Evolutionary conservation across 1,284 basidiomycete genomes (phyloP), one percentile per base, ranked within the genome.

Genomic region (Amylostereum areolatum): DNA sequence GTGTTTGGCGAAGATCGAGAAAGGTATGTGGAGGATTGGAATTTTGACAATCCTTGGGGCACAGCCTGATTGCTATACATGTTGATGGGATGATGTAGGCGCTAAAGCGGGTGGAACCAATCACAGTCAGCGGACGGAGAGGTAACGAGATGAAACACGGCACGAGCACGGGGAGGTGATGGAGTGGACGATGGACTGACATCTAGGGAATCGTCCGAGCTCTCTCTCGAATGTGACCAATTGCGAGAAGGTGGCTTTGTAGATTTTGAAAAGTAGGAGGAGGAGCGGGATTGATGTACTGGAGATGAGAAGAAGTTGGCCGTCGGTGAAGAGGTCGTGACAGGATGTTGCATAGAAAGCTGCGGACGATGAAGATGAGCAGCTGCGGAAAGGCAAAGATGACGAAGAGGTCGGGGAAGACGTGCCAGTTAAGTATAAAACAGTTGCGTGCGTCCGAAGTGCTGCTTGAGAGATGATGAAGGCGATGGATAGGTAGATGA

Each of bases 351-450:
- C 41, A 81, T 80, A 56, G 56, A 56, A 59, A 52, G n/a, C 60
- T 65, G 57, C 59, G 53, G 53, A 47, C 57, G 55, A 54, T 53
- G 50, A 62, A 61, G 48, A 53, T 53, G 48, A 43, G 53, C 43
- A 48, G 50, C 49, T 46, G 50, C 58, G 56, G 37, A 52, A 46
- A 55, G 59, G 48, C 37, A 31, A 53, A 39, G 48, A 36, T 46
- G 33, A 47, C 25, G 43, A 37, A 18, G 39, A 31, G 28, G 46
- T n/a, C 35, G 39, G 29, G 45, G 50, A 49, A 35, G 44, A 70
- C 74, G 69, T 60, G 77, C 82, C 73, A 75, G 77, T 78, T 76
- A 81, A 79, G 75, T 77, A 85, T 75, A 74, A 68, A 66, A 66
- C 62, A 64, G 67, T 62, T 62, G 72, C 11, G 64, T 59, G 63